phyloP scores from a whole-genome alignment of 2,329 filamentous ascomycete genomes.

The Alternaria conjuncta region DNA sequence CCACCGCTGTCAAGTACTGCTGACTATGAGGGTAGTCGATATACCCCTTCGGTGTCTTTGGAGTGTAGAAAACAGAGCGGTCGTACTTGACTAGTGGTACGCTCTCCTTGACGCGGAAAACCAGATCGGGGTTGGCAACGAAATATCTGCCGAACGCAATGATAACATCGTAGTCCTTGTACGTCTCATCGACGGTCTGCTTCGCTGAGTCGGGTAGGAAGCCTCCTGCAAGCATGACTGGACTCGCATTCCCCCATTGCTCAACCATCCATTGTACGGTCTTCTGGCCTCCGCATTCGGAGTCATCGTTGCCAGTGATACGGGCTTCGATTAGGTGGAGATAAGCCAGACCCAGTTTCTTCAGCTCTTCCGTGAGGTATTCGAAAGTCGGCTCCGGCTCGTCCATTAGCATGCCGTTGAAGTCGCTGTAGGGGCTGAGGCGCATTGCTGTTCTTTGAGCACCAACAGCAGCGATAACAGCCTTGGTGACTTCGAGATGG shows the following conservation, averaged over 20 bases:
- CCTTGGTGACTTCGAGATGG: conserved; percentile 59
- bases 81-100: conserved; percentile 51
- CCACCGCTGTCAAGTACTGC: conserved; percentile 6
- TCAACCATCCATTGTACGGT: conserved; percentile 20
- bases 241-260: conserved; percentile 7
- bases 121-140: conserved; percentile 55
- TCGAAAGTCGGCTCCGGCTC: conserved; percentile 49
- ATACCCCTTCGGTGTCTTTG: conserved; percentile 20
- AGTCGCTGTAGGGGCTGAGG: conserved; percentile 65
- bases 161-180: conserved; percentile 36
- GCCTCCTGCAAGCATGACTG: conserved; percentile 49
- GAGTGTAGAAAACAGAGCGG: conserved; percentile 27
- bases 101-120: conserved; percentile 50
- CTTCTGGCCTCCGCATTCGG: conserved; percentile 17
- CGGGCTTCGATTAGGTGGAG: conserved; percentile 9
- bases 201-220: conserved; percentile 44
- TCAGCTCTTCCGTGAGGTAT: not conserved
- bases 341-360: not conserved
- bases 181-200: conserved; percentile 43
- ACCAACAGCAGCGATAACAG: conserved; percentile 58
- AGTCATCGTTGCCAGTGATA: conserved; percentile 18
- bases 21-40: conserved; percentile 18
- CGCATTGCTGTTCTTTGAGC: conserved; percentile 63
- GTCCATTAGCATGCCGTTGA: conserved; percentile 68
- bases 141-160: conserved; percentile 55